Evolutionary conservation across 352 stramenopile species (phyloP).

Genomic region (Phytopythium montanum): DNA sequence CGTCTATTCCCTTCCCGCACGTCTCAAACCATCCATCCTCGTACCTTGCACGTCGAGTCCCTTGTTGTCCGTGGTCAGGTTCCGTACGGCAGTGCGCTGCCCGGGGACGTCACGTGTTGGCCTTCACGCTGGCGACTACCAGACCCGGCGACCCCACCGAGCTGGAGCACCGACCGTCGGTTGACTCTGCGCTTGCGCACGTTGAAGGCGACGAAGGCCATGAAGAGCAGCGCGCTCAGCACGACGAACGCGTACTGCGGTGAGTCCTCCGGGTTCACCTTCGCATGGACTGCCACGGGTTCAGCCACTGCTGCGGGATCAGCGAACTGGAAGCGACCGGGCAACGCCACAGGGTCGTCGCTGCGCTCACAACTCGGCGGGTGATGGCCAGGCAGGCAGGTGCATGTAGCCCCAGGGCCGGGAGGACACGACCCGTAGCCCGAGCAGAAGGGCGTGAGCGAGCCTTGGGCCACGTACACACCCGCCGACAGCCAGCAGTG

Average conservation of each 20-base stretch:
- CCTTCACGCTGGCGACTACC: background rate
- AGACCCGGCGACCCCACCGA: background rate
- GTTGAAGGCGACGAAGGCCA: background rate
- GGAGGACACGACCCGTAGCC: conserved; percentile 61
- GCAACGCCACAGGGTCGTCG: conserved; percentile 24
- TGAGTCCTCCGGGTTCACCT: background rate
- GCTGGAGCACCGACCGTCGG: background rate
- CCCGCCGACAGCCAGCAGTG: conserved; percentile 75
- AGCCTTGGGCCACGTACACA: conserved; percentile 40
- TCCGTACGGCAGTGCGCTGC: conserved; percentile 3
- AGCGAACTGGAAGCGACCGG: background rate
- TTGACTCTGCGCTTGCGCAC: background rate
- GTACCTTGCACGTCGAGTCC: background rate
- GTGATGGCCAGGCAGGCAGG: conserved; percentile 34
- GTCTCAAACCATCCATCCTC: background rate
- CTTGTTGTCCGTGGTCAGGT: background rate
- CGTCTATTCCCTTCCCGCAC: background rate
- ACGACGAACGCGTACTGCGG: conserved; percentile 5
- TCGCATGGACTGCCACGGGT: background rate
- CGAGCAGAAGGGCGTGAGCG: conserved; percentile 68
- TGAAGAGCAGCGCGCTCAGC: conserved; percentile 1
- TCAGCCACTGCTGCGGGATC: background rate
- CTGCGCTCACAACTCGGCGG: conserved; percentile 38
- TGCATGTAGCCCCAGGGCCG: conserved; percentile 64
- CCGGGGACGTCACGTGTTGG: background rate